Percentiles rank a stretch among this genome's conserved stretches.
Conservation (phyloP, 148 eudicot species). For the Gaultheria prostrata region DNA sequence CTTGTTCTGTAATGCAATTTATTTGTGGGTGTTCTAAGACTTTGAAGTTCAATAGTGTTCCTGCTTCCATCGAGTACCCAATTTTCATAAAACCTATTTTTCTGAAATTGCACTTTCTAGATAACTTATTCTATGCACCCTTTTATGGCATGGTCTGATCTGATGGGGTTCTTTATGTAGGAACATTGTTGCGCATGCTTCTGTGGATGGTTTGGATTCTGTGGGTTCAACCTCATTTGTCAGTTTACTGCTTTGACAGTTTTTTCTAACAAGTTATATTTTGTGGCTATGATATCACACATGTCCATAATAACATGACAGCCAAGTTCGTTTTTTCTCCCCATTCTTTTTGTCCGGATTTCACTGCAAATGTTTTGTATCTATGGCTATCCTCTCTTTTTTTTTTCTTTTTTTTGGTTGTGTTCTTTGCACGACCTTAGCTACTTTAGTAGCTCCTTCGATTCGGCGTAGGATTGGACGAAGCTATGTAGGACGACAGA, state of each 20-base stretch:
- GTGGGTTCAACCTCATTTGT: constrained; percentile 41
- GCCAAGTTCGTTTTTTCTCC: background rate
- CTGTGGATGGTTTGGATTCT: constrained; percentile 46
- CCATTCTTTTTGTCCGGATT: background rate
- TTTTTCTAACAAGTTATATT: background rate
- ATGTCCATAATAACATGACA: background rate
- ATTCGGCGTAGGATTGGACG: background rate
- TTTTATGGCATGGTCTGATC: background rate
- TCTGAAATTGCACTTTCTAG: background rate
- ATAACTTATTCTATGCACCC: background rate
- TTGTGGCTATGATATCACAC: background rate
- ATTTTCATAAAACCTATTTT: background rate
- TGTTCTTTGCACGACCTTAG: background rate
- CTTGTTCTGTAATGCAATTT: background rate
- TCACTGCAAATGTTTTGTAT: background rate
- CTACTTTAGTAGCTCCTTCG: background rate
- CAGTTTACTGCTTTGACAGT: constrained; percentile 16
- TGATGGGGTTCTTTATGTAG: constrained; percentile 25
- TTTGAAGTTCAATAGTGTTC: background rate
- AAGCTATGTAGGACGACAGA: background rate
- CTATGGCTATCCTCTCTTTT: background rate
- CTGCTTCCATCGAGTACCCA: background rate
- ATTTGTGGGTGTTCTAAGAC: background rate
- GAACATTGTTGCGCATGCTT: constrained; percentile 33
- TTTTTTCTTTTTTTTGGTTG: background rate